phyloP scores from a whole-genome alignment of 2,329 filamentous ascomycete genomes.

The Pseudogymnoascus sp. region DNA sequence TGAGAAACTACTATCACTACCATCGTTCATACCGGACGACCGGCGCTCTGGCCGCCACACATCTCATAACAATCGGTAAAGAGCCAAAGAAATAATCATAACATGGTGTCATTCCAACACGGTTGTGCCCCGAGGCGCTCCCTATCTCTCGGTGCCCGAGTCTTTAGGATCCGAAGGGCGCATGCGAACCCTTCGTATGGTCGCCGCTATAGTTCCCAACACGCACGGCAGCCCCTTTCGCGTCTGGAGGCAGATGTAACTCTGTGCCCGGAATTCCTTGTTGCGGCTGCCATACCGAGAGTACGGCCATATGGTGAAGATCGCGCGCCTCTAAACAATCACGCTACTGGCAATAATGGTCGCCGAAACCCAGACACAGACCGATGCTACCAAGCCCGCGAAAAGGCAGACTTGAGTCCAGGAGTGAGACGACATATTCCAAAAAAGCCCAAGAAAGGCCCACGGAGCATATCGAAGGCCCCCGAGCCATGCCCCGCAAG shows the following conservation, averaged over 20 bases:
- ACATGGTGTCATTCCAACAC: neutral
- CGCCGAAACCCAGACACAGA: neutral
- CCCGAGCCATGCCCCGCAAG: neutral
- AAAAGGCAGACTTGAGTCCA: neutral
- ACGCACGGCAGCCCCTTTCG: neutral
- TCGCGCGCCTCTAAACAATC: neutral
- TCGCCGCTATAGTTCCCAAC: neutral
- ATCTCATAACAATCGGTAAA: neutral
- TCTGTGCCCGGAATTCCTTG: neutral
- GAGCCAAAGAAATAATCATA: neutral
- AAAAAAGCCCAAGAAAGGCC: neutral
- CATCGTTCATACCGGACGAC: neutral
- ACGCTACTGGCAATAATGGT: neutral
- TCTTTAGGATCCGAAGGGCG: neutral
- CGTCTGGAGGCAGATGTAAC: neutral
- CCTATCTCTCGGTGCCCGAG: neutral
- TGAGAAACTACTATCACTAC: neutral
- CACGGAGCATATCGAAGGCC: neutral
- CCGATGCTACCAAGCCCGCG: neutral
- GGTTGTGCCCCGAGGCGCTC: neutral
- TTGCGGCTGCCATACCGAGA: neutral
- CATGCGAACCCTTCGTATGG: neutral
- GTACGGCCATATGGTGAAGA: neutral
- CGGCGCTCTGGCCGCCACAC: neutral
- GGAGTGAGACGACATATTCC: neutral